Conservation (phyloP, 2,329 filamentous ascomycete species). For the Sporothrix humicola region DNA sequence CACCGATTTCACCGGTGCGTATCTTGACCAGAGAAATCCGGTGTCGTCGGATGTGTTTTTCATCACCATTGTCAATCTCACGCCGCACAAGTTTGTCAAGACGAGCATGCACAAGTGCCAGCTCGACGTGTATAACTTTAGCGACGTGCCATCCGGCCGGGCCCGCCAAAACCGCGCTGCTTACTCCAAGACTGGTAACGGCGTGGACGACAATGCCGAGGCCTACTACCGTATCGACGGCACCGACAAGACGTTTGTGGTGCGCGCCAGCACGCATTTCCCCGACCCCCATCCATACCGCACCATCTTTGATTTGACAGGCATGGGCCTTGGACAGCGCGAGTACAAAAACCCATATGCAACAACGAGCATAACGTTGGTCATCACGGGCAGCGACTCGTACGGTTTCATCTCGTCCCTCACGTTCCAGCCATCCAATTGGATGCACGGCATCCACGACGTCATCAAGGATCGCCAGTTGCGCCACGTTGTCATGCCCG, state of each 20-base stretch:
- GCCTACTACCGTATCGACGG: conserved; percentile 44
- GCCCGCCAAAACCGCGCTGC: background rate
- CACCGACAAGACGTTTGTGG: conserved; percentile 43
- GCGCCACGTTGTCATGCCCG: conserved; percentile 55
- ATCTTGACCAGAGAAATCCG: background rate
- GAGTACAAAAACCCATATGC: conserved; percentile 40
- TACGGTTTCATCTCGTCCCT: conserved; percentile 46
- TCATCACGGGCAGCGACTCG: conserved; percentile 46
- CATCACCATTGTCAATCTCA: conserved; percentile 20
- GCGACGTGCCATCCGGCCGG: background rate
- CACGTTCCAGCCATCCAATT: conserved; percentile 41
- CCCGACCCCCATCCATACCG: conserved; percentile 41
- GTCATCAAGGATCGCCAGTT: conserved; percentile 49
- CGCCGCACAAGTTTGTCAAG: conserved; percentile 10
- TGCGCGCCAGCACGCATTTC: conserved; percentile 44
- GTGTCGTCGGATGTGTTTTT: background rate
- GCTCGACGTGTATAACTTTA: conserved; percentile 9
- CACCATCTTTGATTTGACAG: background rate
- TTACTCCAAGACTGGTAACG: background rate
- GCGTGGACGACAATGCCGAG: conserved; percentile 42
- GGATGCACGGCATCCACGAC: conserved; percentile 46
- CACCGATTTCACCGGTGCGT: background rate
- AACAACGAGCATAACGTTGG: conserved; percentile 36
- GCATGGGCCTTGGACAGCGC: conserved; percentile 38
- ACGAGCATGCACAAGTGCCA: conserved; percentile 1